Base-by-base conservation (phyloP, 768 basidiomycete species). In the Mycena kentingensis region DNA sequence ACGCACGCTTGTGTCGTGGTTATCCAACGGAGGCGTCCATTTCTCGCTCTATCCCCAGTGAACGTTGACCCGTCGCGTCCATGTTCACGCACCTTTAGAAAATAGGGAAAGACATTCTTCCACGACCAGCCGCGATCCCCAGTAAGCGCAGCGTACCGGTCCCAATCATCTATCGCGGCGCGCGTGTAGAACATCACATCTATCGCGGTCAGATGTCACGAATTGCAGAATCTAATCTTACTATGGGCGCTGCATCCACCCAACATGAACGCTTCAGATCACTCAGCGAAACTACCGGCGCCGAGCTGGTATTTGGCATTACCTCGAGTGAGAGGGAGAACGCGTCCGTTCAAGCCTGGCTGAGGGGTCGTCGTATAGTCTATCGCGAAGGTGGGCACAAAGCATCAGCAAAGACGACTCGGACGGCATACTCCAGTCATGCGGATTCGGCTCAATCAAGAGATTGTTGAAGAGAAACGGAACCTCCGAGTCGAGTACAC, bases 191-290 rank as follows among this genome's bases (percentile, higher is more conserved):
- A 18, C 50, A 51, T 51, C 3, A 42, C 42, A 34, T 51, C n/a
- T n/a, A n/a, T n/a, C n/a, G n/a, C n/a, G n/a, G n/a, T n/a, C n/a
- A n/a, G n/a, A n/a, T n/a, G n/a, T n/a, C n/a, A n/a, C n/a, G n/a
- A n/a, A n/a, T n/a, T n/a, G n/a, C n/a, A n/a, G n/a, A n/a, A n/a
- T n/a, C n/a, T n/a, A n/a, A n/a, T n/a, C n/a, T n/a, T n/a, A n/a
- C n/a, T 51, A 28, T 51, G 50, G 12, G 43, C 32, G 16, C 50
- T 51, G 18, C 50, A 51, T 44, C 50, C 50, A 15, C 50, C 50
- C 11, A 51, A 43, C n/a, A 51, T 26, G 19, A 36, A 45, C n/a
- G 42, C 50, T 51, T 15, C 31, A 21, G 3, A 21, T 4, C 8
- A 5, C 10, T 38, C 24, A 34, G 43, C 22, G 35, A 34, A 11